These are phyloP conservation scores for Fusarium secorum DNA, from an alignment of 2,329 filamentous ascomycete genomes.

Conservation along the genomic window DNA sequence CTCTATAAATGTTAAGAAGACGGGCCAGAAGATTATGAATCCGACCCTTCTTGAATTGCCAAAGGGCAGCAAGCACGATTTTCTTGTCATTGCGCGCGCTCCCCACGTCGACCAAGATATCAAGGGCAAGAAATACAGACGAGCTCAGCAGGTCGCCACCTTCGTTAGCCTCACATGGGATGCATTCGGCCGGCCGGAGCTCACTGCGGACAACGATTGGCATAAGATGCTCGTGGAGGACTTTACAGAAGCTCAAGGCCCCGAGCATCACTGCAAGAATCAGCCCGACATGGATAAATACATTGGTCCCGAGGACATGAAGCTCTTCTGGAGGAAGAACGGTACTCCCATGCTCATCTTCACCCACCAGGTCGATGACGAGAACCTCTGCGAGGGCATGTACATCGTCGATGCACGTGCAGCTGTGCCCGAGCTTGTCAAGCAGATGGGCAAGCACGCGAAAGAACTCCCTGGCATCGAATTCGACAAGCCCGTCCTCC, in stretches of 20 bases:
- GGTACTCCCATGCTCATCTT: constrained; percentile 37
- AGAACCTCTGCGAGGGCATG: constrained; percentile 37
- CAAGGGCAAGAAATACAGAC: constrained; percentile 33
- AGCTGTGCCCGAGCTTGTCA: constrained; percentile 29
- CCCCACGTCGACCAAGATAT: constrained; percentile 32
- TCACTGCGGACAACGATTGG: constrained; percentile 29
- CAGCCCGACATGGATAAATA: constrained; percentile 38
- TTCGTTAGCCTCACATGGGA: constrained; percentile 33
- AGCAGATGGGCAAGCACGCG: constrained; percentile 28
- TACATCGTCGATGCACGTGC: constrained; percentile 34
- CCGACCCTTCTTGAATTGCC: constrained; percentile 34
- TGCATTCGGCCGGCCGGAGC: constrained; percentile 30
- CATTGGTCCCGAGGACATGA: constrained; percentile 38
- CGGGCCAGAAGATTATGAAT: constrained; percentile 37
- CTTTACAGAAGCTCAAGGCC: constrained; percentile 25
- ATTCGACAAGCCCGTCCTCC: constrained; percentile 27
- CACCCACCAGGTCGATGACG: constrained; percentile 34
- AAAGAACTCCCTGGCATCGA: constrained; percentile 26
- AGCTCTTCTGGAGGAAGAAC: constrained; percentile 36
- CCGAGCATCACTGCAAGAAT: constrained; percentile 34
- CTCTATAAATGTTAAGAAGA: constrained; percentile 33
- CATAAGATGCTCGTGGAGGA: constrained; percentile 34
- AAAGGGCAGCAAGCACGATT: constrained; percentile 33
- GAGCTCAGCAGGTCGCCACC: constrained; percentile 32
- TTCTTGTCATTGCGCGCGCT: constrained; percentile 33